Percentiles rank a stretch among this genome's conserved stretches.
phyloP scores from a whole-genome alignment of 2,329 filamentous ascomycete genomes.

The Exophiala sideris region DNA sequence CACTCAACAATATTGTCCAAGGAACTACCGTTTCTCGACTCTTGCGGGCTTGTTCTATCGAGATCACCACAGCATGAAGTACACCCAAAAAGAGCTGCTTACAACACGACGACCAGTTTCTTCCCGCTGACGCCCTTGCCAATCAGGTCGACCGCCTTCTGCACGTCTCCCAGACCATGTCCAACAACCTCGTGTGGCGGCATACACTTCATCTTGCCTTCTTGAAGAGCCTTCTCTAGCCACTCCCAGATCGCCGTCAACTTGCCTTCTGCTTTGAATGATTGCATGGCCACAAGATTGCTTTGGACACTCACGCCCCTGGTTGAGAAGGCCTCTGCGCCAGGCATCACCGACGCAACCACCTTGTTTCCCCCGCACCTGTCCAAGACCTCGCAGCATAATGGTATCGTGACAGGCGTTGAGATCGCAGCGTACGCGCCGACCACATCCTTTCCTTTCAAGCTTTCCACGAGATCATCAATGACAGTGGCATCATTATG shows the following conservation, averaged over 20 bases:
- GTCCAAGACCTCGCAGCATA: slow-evolving; percentile 8
- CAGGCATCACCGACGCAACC: slow-evolving; percentile 11
- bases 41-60: no score
- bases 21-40: no score
- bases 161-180: slow-evolving; percentile 37
- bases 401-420: slow-evolving; percentile 8
- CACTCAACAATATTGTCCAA: neutral
- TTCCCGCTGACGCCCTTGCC: slow-evolving; percentile 39
- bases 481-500: slow-evolving; percentile 33
- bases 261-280: slow-evolving; percentile 53
- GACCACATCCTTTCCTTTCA: slow-evolving; percentile 10
- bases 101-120: slow-evolving; percentile 36
- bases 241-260: slow-evolving; percentile 49
- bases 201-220: slow-evolving; percentile 29
- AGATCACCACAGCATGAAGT: no score
- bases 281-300: slow-evolving; percentile 44
- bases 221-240: slow-evolving; percentile 30
- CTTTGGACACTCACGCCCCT: slow-evolving; percentile 9
- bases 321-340: slow-evolving; percentile 2
- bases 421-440: slow-evolving; percentile 18
- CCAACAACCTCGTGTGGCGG: slow-evolving; percentile 39
- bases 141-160: slow-evolving; percentile 36
- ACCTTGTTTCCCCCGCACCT: slow-evolving; percentile 1
- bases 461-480: slow-evolving; percentile 11
- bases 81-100: no score